These are phyloP conservation scores for Aspergillus jensenii DNA, from an alignment of 2,329 filamentous ascomycete species.

Conservation along the genomic window DNA sequence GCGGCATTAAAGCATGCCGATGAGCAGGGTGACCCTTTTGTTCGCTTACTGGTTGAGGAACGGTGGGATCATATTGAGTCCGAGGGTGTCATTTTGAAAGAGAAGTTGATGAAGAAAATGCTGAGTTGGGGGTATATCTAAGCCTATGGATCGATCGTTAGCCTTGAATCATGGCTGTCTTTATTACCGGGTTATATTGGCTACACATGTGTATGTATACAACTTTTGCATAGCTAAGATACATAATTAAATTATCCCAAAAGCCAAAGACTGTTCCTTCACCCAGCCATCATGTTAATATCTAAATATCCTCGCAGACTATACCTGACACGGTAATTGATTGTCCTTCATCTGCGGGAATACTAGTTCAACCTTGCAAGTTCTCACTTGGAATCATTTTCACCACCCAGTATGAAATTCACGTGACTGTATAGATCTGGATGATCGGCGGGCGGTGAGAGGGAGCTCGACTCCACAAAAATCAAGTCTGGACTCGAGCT, in stretches of 20 bases:
- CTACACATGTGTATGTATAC: too few relatives aligned
- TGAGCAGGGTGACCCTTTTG: slow-evolving; percentile 34
- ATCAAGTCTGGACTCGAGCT: background rate
- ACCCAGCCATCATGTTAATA: too few relatives aligned
- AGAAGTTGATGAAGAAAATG: slow-evolving; percentile 24
- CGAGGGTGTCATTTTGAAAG: slow-evolving; percentile 21
- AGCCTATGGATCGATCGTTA: background rate
- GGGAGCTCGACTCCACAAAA: background rate
- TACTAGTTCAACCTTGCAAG: too few relatives aligned
- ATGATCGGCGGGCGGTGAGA: background rate
- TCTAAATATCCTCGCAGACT: too few relatives aligned
- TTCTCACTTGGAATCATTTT: background rate
- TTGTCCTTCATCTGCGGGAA: too few relatives aligned
- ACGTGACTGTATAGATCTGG: background rate
- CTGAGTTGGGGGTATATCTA: background rate
- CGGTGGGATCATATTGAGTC: slow-evolving; percentile 33
- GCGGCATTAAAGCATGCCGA: slow-evolving; percentile 30
- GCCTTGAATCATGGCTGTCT: too few relatives aligned
- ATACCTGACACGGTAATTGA: too few relatives aligned
- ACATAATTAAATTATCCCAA: too few relatives aligned
- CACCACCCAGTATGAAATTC: background rate
- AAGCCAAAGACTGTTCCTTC: too few relatives aligned
- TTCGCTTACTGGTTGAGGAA: slow-evolving; percentile 29
- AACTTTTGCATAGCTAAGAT: too few relatives aligned
- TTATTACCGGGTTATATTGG: too few relatives aligned